Percentiles rank a stretch among this genome's conserved stretches.
These are phyloP conservation scores for Pichia terricola DNA, from an alignment of 1,139 yeast species.

Conservation along the genomic window DNA sequence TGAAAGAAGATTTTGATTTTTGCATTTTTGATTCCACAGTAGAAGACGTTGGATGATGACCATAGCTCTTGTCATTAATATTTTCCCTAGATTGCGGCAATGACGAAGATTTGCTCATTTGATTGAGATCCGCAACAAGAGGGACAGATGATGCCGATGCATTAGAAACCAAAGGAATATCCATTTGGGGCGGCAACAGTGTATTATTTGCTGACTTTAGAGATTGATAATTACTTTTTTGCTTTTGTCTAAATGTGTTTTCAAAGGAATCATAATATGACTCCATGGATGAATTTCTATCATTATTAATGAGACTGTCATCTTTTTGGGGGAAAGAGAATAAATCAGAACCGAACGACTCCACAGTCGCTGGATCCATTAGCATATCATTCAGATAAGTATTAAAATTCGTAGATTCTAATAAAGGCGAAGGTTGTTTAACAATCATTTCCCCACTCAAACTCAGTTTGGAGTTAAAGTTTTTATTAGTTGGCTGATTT, in stretches of 20 bases:
- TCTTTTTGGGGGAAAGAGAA: not conserved
- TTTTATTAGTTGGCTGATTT: not conserved
- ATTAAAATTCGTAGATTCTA: conserved; percentile 3
- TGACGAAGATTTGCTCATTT: conserved; percentile 1
- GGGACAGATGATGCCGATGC: no score
- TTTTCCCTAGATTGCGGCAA: conserved; percentile 4
- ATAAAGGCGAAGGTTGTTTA: conserved; percentile 1
- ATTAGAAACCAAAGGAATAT: no score
- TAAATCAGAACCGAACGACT: conserved; percentile 7
- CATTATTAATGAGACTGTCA: not conserved
- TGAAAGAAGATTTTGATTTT: conserved; percentile 25
- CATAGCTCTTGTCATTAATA: no score
- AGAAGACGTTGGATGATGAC: not conserved
- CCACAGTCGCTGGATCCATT: conserved; percentile 6
- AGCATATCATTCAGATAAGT: not conserved
- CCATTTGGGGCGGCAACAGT: no score
- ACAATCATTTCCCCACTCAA: no score
- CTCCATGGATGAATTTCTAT: not conserved
- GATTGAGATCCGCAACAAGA: not conserved
- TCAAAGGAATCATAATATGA: conserved; percentile 3
- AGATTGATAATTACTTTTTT: conserved; percentile 1
- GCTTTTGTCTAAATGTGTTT: conserved; percentile 1
- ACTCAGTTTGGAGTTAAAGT: no score
- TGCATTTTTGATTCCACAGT: conserved; percentile 14
- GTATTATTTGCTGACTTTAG: not conserved